Conservation (phyloP, 306 rosid genomes). For the Dryas octopetala region DNA sequence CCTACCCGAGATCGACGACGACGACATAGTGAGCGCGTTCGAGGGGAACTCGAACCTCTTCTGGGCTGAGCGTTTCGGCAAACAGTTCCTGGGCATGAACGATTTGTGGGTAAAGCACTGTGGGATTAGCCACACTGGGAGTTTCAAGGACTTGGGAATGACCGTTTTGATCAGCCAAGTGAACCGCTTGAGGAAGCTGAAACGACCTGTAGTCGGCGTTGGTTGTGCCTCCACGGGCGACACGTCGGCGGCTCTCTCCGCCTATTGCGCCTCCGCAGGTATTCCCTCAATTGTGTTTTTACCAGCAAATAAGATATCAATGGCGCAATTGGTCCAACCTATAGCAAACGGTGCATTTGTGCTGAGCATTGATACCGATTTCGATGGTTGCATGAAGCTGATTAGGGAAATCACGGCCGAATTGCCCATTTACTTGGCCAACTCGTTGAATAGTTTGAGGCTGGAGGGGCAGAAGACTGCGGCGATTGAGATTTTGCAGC, state of each 20-base stretch:
- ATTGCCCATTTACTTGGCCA: conserved; percentile 75
- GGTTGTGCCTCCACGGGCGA: conserved; percentile 88
- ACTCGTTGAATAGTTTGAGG: conserved; percentile 71
- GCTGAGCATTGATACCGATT: conserved; percentile 68
- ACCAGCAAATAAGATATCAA: conserved; percentile 75
- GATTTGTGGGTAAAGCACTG: conserved; percentile 89
- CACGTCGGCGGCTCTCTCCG: conserved; percentile 77
- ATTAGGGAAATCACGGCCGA: conserved; percentile 73
- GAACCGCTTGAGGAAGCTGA: conserved; percentile 55
- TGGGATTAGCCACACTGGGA: conserved; percentile 75
- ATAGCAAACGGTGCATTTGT: conserved; percentile 77
- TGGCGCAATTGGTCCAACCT: conserved; percentile 79
- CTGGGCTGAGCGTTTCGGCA: conserved; percentile 89
- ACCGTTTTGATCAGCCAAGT: conserved; percentile 82
- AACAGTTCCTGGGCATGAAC: conserved; percentile 70
- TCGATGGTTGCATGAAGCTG: conserved; percentile 87
- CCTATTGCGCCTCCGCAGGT: conserved; percentile 76
- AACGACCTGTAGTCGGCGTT: conserved; percentile 67
- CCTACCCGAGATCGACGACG: conserved; percentile 67
- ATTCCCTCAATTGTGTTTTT: conserved; percentile 85
- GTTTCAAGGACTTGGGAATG: conserved; percentile 84
- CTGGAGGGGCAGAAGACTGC: conserved; percentile 86
- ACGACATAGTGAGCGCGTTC: conserved; percentile 69
- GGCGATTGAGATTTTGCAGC: conserved; percentile 80
- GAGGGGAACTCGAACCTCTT: conserved; percentile 83